These are phyloP conservation scores for Cinnamomum chago DNA, from an alignment of 164 flowering plant species.

Conservation along the genomic window DNA sequence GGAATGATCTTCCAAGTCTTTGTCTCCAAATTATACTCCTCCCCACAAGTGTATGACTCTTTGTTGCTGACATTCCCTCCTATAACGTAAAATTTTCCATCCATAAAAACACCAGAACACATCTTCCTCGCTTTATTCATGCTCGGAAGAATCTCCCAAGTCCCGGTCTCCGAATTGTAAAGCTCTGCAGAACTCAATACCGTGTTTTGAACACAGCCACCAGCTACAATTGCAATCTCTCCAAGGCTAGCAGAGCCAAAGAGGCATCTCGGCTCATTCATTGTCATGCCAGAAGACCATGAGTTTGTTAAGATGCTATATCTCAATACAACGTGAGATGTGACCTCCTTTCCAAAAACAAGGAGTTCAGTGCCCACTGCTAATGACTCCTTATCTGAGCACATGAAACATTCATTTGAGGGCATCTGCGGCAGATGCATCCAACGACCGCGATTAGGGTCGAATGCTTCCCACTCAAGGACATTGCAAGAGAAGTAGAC, in stretches of 20 bases:
- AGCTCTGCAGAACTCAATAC: slow-evolving; percentile 68
- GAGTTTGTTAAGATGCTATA: slow-evolving; percentile 77
- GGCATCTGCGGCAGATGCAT: slow-evolving; percentile 78
- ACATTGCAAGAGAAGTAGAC: slow-evolving; percentile 76
- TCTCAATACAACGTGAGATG: slow-evolving; percentile 53
- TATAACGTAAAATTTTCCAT: slow-evolving; percentile 79
- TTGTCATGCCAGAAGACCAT: slow-evolving; percentile 70
- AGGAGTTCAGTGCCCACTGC: slow-evolving; percentile 96
- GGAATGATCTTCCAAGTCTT: slow-evolving; percentile 73
- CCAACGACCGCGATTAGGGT: slow-evolving; percentile 64
- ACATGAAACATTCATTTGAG: slow-evolving; percentile 63
- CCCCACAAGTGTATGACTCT: slow-evolving; percentile 65
- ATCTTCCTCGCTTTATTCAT: slow-evolving; percentile 79
- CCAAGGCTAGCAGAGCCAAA: slow-evolving; percentile 92
- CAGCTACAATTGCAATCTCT: slow-evolving; percentile 81
- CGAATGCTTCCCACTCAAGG: slow-evolving; percentile 91
- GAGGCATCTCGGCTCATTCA: slow-evolving; percentile 78
- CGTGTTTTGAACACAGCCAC: slow-evolving; percentile 73
- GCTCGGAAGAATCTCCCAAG: slow-evolving; percentile 58
- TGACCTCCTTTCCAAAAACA: slow-evolving; percentile 75
- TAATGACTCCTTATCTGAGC: slow-evolving; percentile 82
- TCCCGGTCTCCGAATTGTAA: slow-evolving; percentile 71
- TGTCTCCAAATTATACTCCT: slow-evolving; percentile 70
- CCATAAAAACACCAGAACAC: slow-evolving; percentile 93
- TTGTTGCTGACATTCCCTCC: slow-evolving; percentile 63